Evolutionary conservation across 2,329 filamentous ascomycete genomes (phyloP).

Genomic region (Grosmannia serpens): DNA sequence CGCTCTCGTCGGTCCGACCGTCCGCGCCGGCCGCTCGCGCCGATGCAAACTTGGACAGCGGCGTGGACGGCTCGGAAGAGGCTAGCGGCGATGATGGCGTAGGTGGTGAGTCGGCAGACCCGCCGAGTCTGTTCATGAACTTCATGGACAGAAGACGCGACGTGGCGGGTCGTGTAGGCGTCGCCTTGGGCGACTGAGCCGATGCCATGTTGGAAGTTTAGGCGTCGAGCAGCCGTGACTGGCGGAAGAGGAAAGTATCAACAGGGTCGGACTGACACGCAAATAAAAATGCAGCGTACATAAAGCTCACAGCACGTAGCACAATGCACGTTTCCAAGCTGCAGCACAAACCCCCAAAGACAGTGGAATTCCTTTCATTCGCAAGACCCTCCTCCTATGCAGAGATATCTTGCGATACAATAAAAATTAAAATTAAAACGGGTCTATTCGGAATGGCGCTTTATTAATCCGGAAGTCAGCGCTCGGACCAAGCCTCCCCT

Average conservation of each 20-base stretch:
- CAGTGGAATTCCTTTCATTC: background rate
- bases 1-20: background rate
- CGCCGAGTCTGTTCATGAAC: conserved; percentile 83
- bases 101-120: conserved; percentile 27
- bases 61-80: conserved; percentile 28
- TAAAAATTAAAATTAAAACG: background rate
- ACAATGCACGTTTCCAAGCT: background rate
- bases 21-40: conserved; percentile 20
- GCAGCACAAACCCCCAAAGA: background rate
- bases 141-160: conserved; percentile 88
- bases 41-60: conserved; percentile 16
- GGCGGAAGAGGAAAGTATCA: background rate
- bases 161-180: conserved; percentile 43
- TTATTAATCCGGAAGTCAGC: background rate
- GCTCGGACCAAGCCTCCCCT: background rate
- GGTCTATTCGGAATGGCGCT: background rate
- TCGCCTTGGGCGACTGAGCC: conserved; percentile 17
- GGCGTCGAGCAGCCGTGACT: background rate
- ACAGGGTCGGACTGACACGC: background rate
- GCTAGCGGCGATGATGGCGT: conserved; percentile 5
- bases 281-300: background rate
- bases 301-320: background rate
- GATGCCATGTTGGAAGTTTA: conserved; percentile 3
- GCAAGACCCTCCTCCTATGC: background rate
- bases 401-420: background rate